Conservation (phyloP, 2,329 filamentous ascomycete genomes). For the Eutypa lata region DNA sequence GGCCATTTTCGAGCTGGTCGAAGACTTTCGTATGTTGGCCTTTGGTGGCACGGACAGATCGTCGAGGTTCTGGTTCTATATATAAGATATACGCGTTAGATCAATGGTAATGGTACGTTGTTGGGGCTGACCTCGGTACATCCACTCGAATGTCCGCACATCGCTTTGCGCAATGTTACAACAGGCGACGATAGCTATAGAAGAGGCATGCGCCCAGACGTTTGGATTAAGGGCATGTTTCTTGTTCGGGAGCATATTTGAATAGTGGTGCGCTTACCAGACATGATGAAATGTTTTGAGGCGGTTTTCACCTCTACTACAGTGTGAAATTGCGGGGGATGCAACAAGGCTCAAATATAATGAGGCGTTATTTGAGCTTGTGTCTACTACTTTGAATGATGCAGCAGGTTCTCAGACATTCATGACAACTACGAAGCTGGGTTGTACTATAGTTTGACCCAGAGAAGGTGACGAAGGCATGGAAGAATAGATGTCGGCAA, state of each 20-base stretch:
- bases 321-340: background rate
- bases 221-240: no score
- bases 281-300: slow-evolving; percentile 20
- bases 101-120: slow-evolving; percentile 1
- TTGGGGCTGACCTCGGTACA: background rate
- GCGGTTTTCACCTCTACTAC: background rate
- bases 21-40: slow-evolving; percentile 90
- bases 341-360: background rate
- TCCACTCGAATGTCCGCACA: background rate
- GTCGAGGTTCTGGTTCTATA: slow-evolving; percentile 72
- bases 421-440: slow-evolving; percentile 30
- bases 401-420: slow-evolving; percentile 23
- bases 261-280: slow-evolving; percentile 29
- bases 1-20: slow-evolving; percentile 66
- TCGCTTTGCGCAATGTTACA: background rate
- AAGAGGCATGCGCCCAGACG: no score
- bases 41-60: slow-evolving; percentile 94
- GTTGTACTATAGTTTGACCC: slow-evolving; percentile 26
- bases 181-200: background rate
- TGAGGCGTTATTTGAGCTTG: background rate
- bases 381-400: slow-evolving; percentile 16
- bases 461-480: slow-evolving; percentile 2
- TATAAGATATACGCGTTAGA: slow-evolving; percentile 20
- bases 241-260: background rate
- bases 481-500: slow-evolving; percentile 11